A percentile compares a stretch with the other conserved stretches of the same genome.
These are phyloP conservation scores for Jamesozyma hellenica DNA, from an alignment of 805 yeast species.

Conservation along the genomic window DNA sequence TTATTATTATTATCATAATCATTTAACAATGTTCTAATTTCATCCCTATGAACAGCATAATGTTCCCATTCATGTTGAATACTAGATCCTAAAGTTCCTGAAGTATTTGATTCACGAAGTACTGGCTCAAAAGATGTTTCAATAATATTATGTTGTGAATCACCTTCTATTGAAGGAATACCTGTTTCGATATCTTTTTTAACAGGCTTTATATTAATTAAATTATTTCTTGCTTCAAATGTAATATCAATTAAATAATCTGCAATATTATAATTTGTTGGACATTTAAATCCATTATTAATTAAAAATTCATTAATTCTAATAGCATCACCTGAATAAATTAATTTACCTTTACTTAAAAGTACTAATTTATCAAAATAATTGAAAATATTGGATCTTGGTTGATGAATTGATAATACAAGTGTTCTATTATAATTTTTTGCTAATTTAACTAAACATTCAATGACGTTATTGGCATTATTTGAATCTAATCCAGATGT, in stretches of 20 bases:
- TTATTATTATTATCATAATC: conserved; percentile 12
- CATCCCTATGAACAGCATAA: conserved; percentile 72
- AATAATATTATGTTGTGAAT: neutral
- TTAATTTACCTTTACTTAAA: conserved; percentile 73
- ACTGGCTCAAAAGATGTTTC: neutral
- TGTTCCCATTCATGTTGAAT: conserved; percentile 81
- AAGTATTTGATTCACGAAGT: neutral
- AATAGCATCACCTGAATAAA: conserved; percentile 78
- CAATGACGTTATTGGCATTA: conserved; percentile 87
- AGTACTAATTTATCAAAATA: conserved; percentile 74
- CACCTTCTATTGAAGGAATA: neutral
- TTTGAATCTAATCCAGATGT: conserved; percentile 93
- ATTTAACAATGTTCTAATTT: conserved; percentile 32
- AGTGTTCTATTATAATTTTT: conserved; percentile 76
- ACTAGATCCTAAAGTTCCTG: conserved; percentile 29
- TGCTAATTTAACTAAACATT: conserved; percentile 70
- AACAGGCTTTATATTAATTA: too few relatives aligned
- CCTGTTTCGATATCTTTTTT: conserved; percentile 2
- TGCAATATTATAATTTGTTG: conserved; percentile 85
- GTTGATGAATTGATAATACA: conserved; percentile 92
- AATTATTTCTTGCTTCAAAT: conserved; percentile 34
- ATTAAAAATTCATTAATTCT: conserved; percentile 68
- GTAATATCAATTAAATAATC: conserved; percentile 89
- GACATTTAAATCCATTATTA: conserved; percentile 70
- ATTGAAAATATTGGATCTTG: conserved; percentile 90